phyloP scores from a whole-genome alignment of 2,329 filamentous ascomycete genomes.

The Diaporthe sp. region DNA sequence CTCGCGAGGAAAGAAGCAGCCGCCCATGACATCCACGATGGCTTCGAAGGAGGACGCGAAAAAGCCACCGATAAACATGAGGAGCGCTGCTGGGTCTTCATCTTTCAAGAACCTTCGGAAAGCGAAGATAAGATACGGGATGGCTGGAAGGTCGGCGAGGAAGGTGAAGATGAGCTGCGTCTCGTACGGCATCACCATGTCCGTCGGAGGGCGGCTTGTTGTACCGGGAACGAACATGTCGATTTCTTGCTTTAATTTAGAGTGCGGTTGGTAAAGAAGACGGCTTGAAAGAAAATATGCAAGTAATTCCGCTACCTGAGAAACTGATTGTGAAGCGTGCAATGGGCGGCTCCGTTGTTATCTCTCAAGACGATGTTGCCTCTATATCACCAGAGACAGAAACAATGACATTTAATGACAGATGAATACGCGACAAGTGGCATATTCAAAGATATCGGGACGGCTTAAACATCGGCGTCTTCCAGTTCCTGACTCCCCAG shows the following conservation, averaged over 20 bases:
- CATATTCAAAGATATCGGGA: no score
- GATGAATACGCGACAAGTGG: no score
- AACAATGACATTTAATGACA: no score
- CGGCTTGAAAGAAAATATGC: no score
- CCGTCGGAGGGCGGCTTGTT: conserved; percentile 6
- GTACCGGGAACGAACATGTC: conserved; percentile 1
- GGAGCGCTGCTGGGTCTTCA: not conserved
- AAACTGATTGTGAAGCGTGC: no score
- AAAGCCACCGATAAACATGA: conserved; percentile 8
- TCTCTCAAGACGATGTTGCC: no score
- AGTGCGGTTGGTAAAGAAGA: no score
- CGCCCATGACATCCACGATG: not conserved
- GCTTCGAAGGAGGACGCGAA: not conserved
- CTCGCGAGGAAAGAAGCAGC: not conserved
- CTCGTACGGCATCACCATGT: not conserved
- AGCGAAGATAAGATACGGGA: conserved; percentile 12
- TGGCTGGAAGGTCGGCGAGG: not conserved
- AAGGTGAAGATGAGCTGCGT: not conserved
- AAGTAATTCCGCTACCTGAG: no score
- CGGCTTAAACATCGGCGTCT: no score
- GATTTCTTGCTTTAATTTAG: not conserved
- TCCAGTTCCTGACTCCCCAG: no score
- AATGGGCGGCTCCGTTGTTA: no score
- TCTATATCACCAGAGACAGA: no score
- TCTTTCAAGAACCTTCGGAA: not conserved